Base-by-base conservation (phyloP, 345 rosid genomes). In the Kandelia obovata region DNA sequence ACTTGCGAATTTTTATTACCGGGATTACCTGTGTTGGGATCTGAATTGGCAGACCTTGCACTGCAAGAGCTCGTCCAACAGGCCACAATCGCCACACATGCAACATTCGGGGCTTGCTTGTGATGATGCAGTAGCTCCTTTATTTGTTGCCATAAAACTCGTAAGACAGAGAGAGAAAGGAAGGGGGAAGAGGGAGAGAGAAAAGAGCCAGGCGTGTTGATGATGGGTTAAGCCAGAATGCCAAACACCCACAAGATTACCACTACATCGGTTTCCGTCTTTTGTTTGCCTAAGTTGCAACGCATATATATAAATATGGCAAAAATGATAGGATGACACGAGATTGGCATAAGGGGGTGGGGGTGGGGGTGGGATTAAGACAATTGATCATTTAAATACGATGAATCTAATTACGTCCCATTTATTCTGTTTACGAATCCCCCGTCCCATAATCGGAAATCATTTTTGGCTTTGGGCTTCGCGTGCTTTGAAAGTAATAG, bases 71-170 rank as follows among this genome's bases (percentile, higher is more conserved):
- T 89, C 87, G 25, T 53, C 34, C 49, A 82, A 74, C 5, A 89
- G 73, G 73, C 95, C 95, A 53, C 47, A 80, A 75, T 89, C 95
- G 5, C 95, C 95, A 59, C 95, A 89, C 91, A 89, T 89, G 81
- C 89, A 89, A 49, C 95, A 86, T 77, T 85, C 88, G n/a, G 56
- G 58, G 65, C 62, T 58, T 47, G 78, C 32, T 47, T 73, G 73
- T 39, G 72, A 35, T 31, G 71, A 20, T 21, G 77, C 59, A 56
- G 11, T 39, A 25, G 61, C 80, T 32, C 23, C 70, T 67, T 72
- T 83, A 32, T 46, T 60, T 39, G 62, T 70, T 76, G 71, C 79
- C 5, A 62, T 71, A 1, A 23, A 20, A 34, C 37, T 68, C 10
- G 31, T 56, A 2, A 23, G 11, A 25, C 0, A 28, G 35, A 35